A percentile compares a stretch with the other conserved stretches of the same genome.
phyloP scores from a whole-genome alignment of 768 basidiomycete species.

The Terana coerulea region DNA sequence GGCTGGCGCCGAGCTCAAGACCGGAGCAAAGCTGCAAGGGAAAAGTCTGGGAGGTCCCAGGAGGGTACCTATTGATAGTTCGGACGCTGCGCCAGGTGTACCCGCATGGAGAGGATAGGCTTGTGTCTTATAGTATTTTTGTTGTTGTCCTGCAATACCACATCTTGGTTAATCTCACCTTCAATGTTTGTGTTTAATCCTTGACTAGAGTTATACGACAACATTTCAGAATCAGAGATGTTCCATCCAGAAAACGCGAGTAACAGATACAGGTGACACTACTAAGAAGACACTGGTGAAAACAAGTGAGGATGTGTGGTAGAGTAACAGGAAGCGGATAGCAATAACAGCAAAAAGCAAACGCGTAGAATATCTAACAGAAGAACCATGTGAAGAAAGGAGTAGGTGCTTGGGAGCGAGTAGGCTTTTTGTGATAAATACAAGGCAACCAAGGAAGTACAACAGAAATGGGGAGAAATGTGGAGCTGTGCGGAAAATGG shows the following conservation, averaged over 20 bases:
- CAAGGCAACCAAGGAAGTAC: constrained; percentile 3
- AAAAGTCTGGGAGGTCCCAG: constrained; percentile 46
- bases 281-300: too few relatives aligned
- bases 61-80: constrained; percentile 64
- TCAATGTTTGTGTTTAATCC: too few relatives aligned
- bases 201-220: too few relatives aligned
- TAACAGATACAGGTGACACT: too few relatives aligned
- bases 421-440: constrained; percentile 11
- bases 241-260: too few relatives aligned
- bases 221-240: too few relatives aligned
- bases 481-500: too few relatives aligned
- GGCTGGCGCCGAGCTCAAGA: constrained; percentile 5
- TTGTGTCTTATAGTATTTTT: neutral
- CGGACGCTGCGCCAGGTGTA: constrained; percentile 48
- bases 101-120: constrained; percentile 47
- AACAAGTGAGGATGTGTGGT: too few relatives aligned
- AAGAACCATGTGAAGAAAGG: neutral
- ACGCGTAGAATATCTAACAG: neutral
- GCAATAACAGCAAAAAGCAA: constrained; percentile 4
- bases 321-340: neutral
- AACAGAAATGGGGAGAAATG: neutral
- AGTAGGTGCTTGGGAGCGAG: neutral
- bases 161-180: too few relatives aligned
- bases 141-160: neutral
- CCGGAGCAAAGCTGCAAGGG: constrained; percentile 24